Evolutionary conservation across 2,329 filamentous ascomycete species (phyloP).

Genomic region (Fusarium sp.): DNA sequence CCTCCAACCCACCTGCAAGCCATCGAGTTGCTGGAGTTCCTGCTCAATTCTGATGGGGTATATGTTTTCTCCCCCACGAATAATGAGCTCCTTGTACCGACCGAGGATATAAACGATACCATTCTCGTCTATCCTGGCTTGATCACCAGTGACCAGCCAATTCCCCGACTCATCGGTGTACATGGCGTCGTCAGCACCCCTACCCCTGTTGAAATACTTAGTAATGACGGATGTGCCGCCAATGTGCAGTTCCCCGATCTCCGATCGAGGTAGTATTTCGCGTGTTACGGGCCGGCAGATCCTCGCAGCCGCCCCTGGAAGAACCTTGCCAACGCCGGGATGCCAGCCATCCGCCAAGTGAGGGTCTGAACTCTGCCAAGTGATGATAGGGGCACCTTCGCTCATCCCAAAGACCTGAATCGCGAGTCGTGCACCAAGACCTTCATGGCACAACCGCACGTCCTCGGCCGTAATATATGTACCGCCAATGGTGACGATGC

Average conservation of each 20-base stretch:
- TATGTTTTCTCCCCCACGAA: constrained; percentile 61
- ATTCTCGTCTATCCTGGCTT: constrained; percentile 55
- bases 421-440: constrained; percentile 51
- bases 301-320: constrained; percentile 56
- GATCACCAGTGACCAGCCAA: constrained; percentile 60
- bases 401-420: constrained; percentile 62
- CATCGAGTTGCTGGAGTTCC: constrained; percentile 53
- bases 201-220: constrained; percentile 51
- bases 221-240: constrained; percentile 54
- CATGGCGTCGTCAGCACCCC: constrained; percentile 49
- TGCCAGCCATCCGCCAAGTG: constrained; percentile 53
- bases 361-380: constrained; percentile 54
- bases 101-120: constrained; percentile 58
- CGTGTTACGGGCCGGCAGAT: constrained; percentile 54
- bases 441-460: constrained; percentile 51
- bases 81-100: constrained; percentile 62
- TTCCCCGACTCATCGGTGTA: constrained; percentile 53
- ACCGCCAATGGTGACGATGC: constrained; percentile 54
- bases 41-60: constrained; percentile 56
- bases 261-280: constrained; percentile 49
- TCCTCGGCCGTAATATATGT: constrained; percentile 52
- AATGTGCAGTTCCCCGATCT: constrained; percentile 59
- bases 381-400: constrained; percentile 58
- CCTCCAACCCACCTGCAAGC: constrained; percentile 45
- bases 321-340: constrained; percentile 58